These are phyloP conservation scores for Plasmodium chabaudi DNA, from an alignment of 169 alveolate genomes.

Conservation along the genomic window DNA sequence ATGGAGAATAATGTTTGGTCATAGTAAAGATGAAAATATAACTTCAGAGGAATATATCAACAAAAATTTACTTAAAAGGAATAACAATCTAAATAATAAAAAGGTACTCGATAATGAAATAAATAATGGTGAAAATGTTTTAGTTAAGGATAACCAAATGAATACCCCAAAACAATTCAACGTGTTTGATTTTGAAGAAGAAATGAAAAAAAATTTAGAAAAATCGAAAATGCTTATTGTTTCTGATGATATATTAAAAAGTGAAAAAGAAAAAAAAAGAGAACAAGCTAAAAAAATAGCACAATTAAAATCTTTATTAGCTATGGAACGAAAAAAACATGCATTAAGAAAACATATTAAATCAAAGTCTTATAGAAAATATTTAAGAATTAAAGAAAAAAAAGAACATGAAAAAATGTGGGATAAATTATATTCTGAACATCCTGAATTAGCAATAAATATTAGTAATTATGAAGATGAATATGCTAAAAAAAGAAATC, in stretches of 20 bases:
- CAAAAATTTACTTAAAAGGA: conserved; percentile 13
- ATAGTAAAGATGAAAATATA: not conserved
- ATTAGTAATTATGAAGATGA: conserved; percentile 38
- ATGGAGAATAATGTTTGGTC: conserved; percentile 20
- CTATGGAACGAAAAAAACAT: conserved; percentile 22
- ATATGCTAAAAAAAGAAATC: conserved; percentile 67
- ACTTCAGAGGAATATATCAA: conserved; percentile 31
- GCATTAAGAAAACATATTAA: conserved; percentile 29
- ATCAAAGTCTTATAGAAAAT: conserved; percentile 53
- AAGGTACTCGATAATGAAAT: not conserved
- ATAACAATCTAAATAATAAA: not conserved
- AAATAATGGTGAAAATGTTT: no score
- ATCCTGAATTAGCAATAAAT: conserved; percentile 31
- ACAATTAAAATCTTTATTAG: conserved; percentile 23
- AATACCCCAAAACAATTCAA: not conserved
- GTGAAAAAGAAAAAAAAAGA: conserved; percentile 38
- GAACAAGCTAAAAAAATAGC: conserved; percentile 36
- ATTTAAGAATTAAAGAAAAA: conserved; percentile 43
- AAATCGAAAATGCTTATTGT: conserved; percentile 44
- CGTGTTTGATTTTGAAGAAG: conserved; percentile 23
- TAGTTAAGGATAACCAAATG: no score
- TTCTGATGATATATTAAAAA: conserved; percentile 37
- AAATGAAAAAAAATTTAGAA: conserved; percentile 28
- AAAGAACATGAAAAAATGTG: conserved; percentile 50
- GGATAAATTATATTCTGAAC: conserved; percentile 16